Base-by-base conservation (phyloP, 345 rosid genomes). In the Salix caprea region DNA sequence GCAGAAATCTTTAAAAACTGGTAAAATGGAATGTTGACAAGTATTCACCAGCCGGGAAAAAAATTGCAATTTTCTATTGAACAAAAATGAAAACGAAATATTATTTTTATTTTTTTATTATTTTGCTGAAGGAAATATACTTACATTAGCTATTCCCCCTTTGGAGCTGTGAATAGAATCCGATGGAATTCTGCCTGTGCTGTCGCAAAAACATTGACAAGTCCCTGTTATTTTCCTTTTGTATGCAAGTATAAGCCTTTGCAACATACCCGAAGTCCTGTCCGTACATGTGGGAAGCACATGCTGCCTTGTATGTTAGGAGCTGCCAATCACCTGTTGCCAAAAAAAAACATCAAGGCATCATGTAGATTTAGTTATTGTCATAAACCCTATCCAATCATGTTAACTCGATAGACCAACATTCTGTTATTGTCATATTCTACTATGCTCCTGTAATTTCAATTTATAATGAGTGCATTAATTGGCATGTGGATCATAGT, bases 271-370 rank as follows among this genome's bases (percentile, higher is more conserved):
- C 78, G 21, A 72, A 85, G 37, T 84, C 84, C 76, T 73, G 74
- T 36, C 94, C 96, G 30, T 89, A 91, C 85, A 93, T 74, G 79
- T 91, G 92, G 15, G 88, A 79, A 1, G 92, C 94, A 66, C 91
- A 88, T 2, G 94, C 96, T 5, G 96, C 97, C 85, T 95, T 93
- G 81, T 86, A 89, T 12, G 88, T 77, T 71, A 90, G 71, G 65
- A 86, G 87, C 84, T 90, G 81, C 84, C 76, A 21, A 36, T 83
- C 83, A 80, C 91, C 95, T 91, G 82, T 58, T 24, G 69, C 68
- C 70, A 13, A 28, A 42, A 24, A n/a, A n/a, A 23, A 4, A 1
- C 19, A 24, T 16, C 6, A 30, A 18, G 24, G 18, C 15, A 37
- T 26, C 68, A 65, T 9, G 19, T 11, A 13, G 16, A 13, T 64